Base-by-base conservation (phyloP, 1,284 basidiomycete genomes). In the Apiotrichum laibachii region DNA sequence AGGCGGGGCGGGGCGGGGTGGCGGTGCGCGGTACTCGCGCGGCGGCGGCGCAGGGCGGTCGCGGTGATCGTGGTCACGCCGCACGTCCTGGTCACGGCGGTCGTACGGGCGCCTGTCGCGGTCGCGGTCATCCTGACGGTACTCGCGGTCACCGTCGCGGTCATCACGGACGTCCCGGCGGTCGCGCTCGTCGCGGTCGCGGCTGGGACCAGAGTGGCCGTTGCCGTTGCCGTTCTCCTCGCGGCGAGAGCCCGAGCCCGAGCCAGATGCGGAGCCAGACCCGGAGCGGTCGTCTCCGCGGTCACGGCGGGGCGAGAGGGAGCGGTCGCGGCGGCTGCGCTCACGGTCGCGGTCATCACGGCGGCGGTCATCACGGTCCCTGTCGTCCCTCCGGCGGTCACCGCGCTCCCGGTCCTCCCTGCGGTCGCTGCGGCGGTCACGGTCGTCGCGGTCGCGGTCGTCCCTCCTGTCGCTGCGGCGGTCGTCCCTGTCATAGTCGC, bases 31-130 rank as follows among this genome's bases (percentile, higher is more conserved):
- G 65, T 71, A 40, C 60, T 63, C 55, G 64, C 63, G 63, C 33
- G 65, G 66, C n/a, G 65, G 67, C 11, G 67, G 66, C 26, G 65
- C 57, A 16, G 72, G 72, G 60, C 59, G 72, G 51, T 66, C 75
- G 72, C 52, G 53, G 16, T 50, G 56, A 12, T 49, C 49, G 18
- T 34, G 9, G 43, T 45, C 43, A 34, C n/a, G 21, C 16, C 40
- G 12, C 33, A 22, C 13, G 11, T 16, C n/a, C 13, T 50, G 9
- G 44, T 45, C 44, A 16, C 44, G 21, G 19, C 13, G n/a, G n/a
- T n/a, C 33, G 26, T 7, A 11, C 11, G n/a, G 2, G 49, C 21
- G 21, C 8, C 47, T 34, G 47, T 48, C 11, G 33, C 7, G 18
- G 46, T 44, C 31, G 39, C n/a, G n/a, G n/a, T n/a, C n/a, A n/a